Evolutionary conservation across 1,284 basidiomycete genomes (phyloP).

Genomic region (Marasmius sp.): DNA sequence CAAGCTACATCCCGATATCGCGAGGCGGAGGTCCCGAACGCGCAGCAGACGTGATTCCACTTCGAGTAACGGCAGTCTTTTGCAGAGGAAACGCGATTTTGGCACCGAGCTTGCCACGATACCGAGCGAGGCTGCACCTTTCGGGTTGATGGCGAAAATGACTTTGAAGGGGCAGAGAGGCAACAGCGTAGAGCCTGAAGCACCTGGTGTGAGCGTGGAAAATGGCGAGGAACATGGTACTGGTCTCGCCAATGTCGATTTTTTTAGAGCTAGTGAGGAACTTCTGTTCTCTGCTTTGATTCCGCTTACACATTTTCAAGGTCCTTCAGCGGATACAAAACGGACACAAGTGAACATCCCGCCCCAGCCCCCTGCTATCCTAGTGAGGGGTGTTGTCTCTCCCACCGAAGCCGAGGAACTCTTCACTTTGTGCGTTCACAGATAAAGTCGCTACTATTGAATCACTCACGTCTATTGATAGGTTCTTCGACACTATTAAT

Average conservation of each 20-base stretch:
- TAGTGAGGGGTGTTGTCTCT: slow-evolving; percentile 68
- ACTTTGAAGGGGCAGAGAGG: slow-evolving; percentile 46
- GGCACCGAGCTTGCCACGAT: slow-evolving; percentile 51
- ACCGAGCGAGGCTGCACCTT: slow-evolving; percentile 61
- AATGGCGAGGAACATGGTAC: slow-evolving; percentile 46
- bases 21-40: slow-evolving; percentile 23
- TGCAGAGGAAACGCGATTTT: slow-evolving; percentile 28
- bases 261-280: slow-evolving; percentile 62
- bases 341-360: slow-evolving; percentile 29
- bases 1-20: slow-evolving; percentile 2
- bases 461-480: slow-evolving; percentile 25
- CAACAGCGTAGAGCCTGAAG: slow-evolving; percentile 38
- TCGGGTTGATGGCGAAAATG: slow-evolving; percentile 68
- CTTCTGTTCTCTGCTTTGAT: background rate
- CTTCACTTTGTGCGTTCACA: slow-evolving; percentile 67
- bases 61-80: slow-evolving; percentile 25
- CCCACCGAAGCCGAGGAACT: slow-evolving; percentile 73
- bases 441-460: background rate
- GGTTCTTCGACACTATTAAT: slow-evolving; percentile 78
- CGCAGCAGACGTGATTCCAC: slow-evolving; percentile 36
- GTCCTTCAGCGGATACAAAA: slow-evolving; percentile 41
- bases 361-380: slow-evolving; percentile 65
- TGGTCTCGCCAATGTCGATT: slow-evolving; percentile 63
- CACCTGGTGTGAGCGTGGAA: slow-evolving; percentile 28
- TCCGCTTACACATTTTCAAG: slow-evolving; percentile 28